phyloP scores from a whole-genome alignment of 2,329 filamentous ascomycete genomes.

The Alternaria ventricosa region DNA sequence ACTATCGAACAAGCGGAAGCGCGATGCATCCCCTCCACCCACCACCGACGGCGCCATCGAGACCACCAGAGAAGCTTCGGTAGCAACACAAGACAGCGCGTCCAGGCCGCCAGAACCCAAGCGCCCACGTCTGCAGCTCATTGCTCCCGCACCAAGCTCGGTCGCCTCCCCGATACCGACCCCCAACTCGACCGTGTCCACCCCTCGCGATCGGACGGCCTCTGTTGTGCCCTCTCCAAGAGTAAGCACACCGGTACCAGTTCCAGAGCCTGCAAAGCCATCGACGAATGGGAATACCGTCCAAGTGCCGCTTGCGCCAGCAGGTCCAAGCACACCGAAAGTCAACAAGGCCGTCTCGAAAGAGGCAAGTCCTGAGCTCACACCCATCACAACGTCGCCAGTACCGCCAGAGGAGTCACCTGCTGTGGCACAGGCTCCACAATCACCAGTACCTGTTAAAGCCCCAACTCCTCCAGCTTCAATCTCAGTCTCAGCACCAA shows the following conservation, averaged over 20 bases:
- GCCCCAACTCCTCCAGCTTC: constrained; percentile 15
- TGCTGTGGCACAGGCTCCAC: constrained; percentile 1
- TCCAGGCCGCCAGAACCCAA: constrained; percentile 40
- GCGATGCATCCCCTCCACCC: constrained; percentile 54
- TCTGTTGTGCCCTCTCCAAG: constrained; percentile 23
- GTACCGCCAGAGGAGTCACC: constrained; percentile 22
- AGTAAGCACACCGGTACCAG: constrained; percentile 15
- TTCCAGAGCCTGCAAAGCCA: constrained; percentile 26
- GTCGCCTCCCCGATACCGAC: constrained; percentile 20
- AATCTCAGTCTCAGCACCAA: constrained; percentile 12
- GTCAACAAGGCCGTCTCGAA: constrained; percentile 16
- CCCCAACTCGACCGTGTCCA: constrained; percentile 16
- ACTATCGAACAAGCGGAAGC: constrained; percentile 61
- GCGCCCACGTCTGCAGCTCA: constrained; percentile 32
- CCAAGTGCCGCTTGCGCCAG: constrained; percentile 55
- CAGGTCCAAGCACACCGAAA: constrained; percentile 46
- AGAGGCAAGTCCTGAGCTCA: constrained; percentile 20
- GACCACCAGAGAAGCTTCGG: constrained; percentile 29
- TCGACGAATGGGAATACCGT: constrained; percentile 26
- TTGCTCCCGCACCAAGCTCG: constrained; percentile 15
- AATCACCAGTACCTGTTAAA: constrained; percentile 5
- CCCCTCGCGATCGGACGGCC: constrained; percentile 11
- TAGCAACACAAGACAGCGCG: constrained; percentile 35
- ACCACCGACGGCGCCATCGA: constrained; percentile 19
- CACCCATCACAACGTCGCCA: constrained; percentile 25